Base-by-base conservation (phyloP, 2,329 filamentous ascomycete genomes). In the Talaromyces sp. region DNA sequence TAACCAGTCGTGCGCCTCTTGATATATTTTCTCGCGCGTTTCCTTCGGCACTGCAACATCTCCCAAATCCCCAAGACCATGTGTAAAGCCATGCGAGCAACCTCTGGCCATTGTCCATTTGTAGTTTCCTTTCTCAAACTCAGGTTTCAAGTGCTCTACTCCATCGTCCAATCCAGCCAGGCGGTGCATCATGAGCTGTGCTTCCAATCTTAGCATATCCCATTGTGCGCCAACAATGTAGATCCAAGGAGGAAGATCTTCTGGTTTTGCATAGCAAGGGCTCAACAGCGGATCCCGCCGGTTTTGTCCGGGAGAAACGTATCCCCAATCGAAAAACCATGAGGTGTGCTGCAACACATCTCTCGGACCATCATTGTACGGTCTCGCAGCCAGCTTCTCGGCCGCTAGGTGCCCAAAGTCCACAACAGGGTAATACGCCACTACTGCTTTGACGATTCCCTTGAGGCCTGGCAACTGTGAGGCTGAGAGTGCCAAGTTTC, bases 161-260 rank as follows among this genome's bases (percentile, higher is more conserved):
- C 26, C 17, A 19, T 58, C 41, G 8, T 29, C 55, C 29, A 58
- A 35, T 14, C 55, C 55, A 5, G 55, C 55, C 14, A 58, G 27
- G 19, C 31, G 43, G 13, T 58, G 55, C 14, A 58, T 58, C 55
- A 58, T 58, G 3, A 60, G 41, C 59, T 70, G 67, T 6, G 67
- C 72, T 66, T 82, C 81, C 35, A 67, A 80, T 19, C 49, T 26
- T 14, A 52, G 11, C 49, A 52, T 74, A 66, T 83, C 81, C 58
- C 80, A 72, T 70, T 82, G 78, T 14, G 73, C 73, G 0, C 69
- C 77, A 7, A 82, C 63, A 35, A 81, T 65, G 62, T 79, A 82
- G 3, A 82, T 69, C 51, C 75, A 70, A 19, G 66, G 67, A 5
- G 80, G 81, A 31, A 82, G 68, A 24, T 64, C 46, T 14, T 73